A percentile compares a stretch with the other conserved stretches of the same genome.
These are phyloP conservation scores for Mrakia gelida DNA, from an alignment of 768 basidiomycete genomes.

Conservation along the genomic window DNA sequence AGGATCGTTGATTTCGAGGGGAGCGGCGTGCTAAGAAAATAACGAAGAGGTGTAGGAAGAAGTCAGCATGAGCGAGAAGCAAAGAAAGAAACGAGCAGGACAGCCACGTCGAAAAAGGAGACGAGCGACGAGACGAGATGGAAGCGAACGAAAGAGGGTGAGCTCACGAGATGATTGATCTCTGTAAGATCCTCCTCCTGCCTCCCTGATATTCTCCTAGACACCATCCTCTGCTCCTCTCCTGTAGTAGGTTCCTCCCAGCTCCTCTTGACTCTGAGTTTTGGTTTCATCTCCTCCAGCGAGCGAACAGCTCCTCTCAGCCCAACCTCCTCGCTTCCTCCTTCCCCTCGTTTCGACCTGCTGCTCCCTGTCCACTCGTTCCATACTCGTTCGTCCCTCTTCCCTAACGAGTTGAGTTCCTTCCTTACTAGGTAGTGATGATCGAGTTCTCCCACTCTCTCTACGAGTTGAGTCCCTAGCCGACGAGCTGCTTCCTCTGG, in stretches of 20 bases:
- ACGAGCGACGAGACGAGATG: constrained; percentile 32
- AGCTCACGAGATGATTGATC: constrained; percentile 41
- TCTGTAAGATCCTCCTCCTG: constrained; percentile 25
- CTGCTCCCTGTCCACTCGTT: not conserved
- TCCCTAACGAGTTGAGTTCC: constrained; percentile 28
- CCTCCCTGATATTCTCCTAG: not conserved
- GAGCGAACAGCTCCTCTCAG: not conserved
- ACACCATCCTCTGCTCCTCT: not conserved
- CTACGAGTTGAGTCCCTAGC: constrained; percentile 78
- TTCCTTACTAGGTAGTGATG: constrained; percentile 79
- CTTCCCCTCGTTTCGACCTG: not conserved
- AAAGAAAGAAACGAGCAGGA: not conserved
- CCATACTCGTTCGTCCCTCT: not conserved
- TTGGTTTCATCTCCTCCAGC: constrained; percentile 17
- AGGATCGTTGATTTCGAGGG: constrained; percentile 71
- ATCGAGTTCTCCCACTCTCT: constrained; percentile 74
- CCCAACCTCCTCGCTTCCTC: not conserved
- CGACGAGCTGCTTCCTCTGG: constrained; percentile 57
- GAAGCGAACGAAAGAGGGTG: constrained; percentile 68
- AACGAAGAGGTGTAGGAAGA: too few relatives aligned
- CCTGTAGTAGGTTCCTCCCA: not conserved
- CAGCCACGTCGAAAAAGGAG: not conserved
- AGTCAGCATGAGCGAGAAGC: not conserved
- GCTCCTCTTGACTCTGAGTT: not conserved
- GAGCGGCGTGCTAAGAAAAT: constrained; percentile 36